phyloP scores from a whole-genome alignment of 306 rosid species.

The Cucurbita pepo region DNA sequence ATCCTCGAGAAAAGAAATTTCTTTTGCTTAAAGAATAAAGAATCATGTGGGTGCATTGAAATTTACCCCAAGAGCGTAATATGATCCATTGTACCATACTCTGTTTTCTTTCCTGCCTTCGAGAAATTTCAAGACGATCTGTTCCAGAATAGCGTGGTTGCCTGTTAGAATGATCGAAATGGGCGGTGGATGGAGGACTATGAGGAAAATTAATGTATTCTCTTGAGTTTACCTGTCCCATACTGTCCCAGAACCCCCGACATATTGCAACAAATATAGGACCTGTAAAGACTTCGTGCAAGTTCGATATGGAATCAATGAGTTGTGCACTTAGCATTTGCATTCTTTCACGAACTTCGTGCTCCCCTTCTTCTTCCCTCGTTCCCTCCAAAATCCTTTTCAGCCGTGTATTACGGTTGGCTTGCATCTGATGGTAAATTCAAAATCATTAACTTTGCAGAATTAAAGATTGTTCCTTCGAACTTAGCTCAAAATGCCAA shows the following conservation, averaged over 20 bases:
- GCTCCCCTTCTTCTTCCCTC: slow-evolving; percentile 83
- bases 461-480: not conserved
- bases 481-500: not conserved
- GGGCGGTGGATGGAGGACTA: not conserved
- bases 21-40: not conserved
- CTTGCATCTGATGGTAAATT: slow-evolving; percentile 45
- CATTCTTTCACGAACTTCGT: slow-evolving; percentile 89
- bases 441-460: not conserved
- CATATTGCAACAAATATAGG: slow-evolving; percentile 62
- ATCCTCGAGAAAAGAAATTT: not conserved
- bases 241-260: slow-evolving; percentile 88
- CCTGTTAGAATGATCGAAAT: not conserved
- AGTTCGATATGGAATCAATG: slow-evolving; percentile 61
- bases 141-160: slow-evolving; percentile 5
- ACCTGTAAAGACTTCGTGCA: slow-evolving; percentile 75
- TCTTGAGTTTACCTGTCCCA: slow-evolving; percentile 64
- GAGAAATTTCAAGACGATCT: slow-evolving; percentile 73
- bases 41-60: not conserved
- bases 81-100: slow-evolving; percentile 79
- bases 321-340: slow-evolving; percentile 64
- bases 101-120: slow-evolving; percentile 95
- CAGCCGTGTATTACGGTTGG: slow-evolving; percentile 51
- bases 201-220: not conserved
- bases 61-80: slow-evolving; percentile 82
- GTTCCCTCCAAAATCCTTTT: slow-evolving; percentile 86